Conservation (phyloP, 1,139 yeast species). For the Komagataea norvegica region DNA sequence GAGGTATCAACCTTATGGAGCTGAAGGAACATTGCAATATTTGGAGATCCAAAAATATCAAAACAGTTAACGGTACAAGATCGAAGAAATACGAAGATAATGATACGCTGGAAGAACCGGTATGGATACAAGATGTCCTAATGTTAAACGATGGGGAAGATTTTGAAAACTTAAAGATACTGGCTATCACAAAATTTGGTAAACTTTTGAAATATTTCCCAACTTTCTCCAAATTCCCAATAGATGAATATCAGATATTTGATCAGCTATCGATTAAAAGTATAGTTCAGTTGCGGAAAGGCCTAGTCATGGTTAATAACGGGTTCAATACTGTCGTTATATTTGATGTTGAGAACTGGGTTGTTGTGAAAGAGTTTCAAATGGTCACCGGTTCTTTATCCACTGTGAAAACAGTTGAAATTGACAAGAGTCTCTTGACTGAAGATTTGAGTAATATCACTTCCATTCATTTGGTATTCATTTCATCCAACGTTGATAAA, state of each 20-base stretch:
- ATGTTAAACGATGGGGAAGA: constrained; percentile 8
- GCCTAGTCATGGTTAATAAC: constrained; percentile 16
- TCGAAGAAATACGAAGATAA: constrained; percentile 2
- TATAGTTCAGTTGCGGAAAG: constrained; percentile 6
- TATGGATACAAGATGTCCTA: constrained; percentile 24
- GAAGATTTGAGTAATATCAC: not conserved
- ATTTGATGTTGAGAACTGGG: constrained; percentile 11
- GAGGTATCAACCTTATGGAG: constrained; percentile 19
- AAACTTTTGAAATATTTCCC: constrained; percentile 19
- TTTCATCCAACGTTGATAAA: constrained; percentile 17
- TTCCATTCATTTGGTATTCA: constrained; percentile 7
- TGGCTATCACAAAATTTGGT: constrained; percentile 24
- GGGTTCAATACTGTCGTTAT: constrained; percentile 20
- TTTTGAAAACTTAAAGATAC: constrained; percentile 10
- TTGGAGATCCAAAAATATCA: constrained; percentile 22
- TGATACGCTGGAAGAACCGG: constrained; percentile 14
- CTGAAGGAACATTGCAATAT: constrained; percentile 17
- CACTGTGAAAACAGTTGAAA: not conserved
- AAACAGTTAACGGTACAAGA: constrained; percentile 2
- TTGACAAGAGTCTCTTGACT: constrained; percentile 2
- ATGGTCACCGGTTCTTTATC: constrained; percentile 23
- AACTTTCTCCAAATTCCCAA: constrained; percentile 17
- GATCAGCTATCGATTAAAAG: constrained; percentile 21
- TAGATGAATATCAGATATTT: constrained; percentile 20
- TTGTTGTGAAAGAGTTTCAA: constrained; percentile 12